Conservation (phyloP, 371 early-diverging fungal genomes). For the Dentiscutata heterogama region DNA sequence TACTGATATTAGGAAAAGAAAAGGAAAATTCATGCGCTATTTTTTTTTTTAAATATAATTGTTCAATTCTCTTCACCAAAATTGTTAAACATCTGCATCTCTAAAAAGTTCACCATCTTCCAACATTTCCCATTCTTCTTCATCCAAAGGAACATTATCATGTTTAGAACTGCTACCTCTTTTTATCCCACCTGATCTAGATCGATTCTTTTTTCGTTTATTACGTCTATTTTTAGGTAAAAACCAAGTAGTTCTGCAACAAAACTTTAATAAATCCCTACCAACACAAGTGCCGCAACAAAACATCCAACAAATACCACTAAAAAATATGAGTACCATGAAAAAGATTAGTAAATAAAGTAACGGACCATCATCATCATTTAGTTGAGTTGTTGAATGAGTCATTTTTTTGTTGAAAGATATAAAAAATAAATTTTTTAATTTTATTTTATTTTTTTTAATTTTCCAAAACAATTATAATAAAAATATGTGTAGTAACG, state of each 20-base stretch:
- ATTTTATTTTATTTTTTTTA: too few species aligned
- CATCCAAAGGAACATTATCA: not conserved
- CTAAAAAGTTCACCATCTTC: conserved; percentile 19
- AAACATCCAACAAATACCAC: conserved; percentile 41
- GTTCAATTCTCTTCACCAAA: too few species aligned
- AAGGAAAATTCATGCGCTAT: too few species aligned
- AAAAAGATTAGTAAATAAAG: conserved; percentile 33
- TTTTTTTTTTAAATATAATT: too few species aligned
- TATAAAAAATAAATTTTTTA: too few species aligned
- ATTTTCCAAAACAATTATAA: too few species aligned
- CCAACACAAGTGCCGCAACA: conserved; percentile 45
- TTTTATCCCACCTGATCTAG: not conserved
- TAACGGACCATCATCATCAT: conserved; percentile 15
- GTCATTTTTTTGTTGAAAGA: too few species aligned
- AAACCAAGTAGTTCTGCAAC: conserved; percentile 2
- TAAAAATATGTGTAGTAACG: too few species aligned
- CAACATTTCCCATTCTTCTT: conserved; percentile 42
- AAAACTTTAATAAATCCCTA: conserved; percentile 30
- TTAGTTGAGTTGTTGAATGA: too few species aligned
- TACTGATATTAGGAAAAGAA: too few species aligned
- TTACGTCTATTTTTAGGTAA: not conserved
- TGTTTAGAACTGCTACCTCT: not conserved
- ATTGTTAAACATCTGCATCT: not conserved
- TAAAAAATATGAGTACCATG: conserved; percentile 36
- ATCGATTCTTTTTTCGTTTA: too few species aligned